Conservation (phyloP, 805 yeast species). For the Kazachstania kunashirensis region DNA sequence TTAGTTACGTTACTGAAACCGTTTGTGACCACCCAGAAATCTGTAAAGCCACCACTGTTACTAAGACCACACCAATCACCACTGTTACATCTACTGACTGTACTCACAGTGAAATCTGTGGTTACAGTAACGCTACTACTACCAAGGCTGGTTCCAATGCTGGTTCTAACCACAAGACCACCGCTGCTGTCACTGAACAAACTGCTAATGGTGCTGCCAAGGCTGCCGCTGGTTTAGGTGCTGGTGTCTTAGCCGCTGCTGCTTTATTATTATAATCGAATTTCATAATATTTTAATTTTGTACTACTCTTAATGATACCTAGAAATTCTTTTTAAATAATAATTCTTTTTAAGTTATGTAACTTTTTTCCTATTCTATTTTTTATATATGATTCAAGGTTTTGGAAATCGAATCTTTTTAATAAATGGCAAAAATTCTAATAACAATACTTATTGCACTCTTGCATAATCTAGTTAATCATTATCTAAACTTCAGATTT, state of each 20-base stretch:
- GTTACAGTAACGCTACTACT: conserved; percentile 1
- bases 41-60: background rate
- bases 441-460: no score
- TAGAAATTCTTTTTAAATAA: background rate
- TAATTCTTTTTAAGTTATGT: no score
- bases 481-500: no score
- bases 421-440: no score
- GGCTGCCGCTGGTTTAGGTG: conserved; percentile 14
- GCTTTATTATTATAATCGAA: conserved; percentile 13
- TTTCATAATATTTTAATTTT: background rate
- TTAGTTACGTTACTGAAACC: conserved; percentile 1
- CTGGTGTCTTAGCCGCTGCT: conserved; percentile 16
- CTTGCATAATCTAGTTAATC: no score
- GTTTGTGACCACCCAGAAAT: conserved; percentile 1
- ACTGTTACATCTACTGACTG: conserved; percentile 1
- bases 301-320: background rate
- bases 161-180: conserved; percentile 18
- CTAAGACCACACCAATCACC: background rate
- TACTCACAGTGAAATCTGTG: conserved; percentile 1
- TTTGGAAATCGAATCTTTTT: no score
- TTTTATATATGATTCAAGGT: no score
- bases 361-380: no score
- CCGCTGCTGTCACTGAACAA: conserved; percentile 10
- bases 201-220: conserved; percentile 15
- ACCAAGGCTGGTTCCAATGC: background rate